Base-by-base conservation (phyloP, 192 early-diverging fungal species). In the Rhizophlyctis rosea region DNA sequence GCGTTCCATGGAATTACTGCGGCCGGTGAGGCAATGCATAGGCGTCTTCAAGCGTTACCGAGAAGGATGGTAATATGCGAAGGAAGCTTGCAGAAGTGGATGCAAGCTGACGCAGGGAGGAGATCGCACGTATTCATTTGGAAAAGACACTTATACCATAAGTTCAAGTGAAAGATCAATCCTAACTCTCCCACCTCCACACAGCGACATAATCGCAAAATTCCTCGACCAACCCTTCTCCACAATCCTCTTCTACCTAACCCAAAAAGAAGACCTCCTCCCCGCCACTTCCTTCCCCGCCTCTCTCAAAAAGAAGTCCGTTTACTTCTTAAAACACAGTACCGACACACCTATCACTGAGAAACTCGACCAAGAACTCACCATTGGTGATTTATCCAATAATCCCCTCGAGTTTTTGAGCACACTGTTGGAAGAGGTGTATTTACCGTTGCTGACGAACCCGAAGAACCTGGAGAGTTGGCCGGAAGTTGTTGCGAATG, bases 401-500 rank as follows among this genome's bases (percentile, higher is more conserved):
- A 85, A 85, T 61, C 84, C 84, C 1, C 70, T 86, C 23, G 84
- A 86, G 24, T 86, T 81, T 57, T 57, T 86, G 35, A 76, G 69
- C 21, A 76, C 62, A 1, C 28, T 86, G 1, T 52, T 86, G 21
- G 84, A 86, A 61, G 84, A 86, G 66, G 83, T 86, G 1, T 86
- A 86, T 53, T 55, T 86, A 32, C 84, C 84, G 1, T 59, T 86
- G 3, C 67, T 86, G 2, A 84, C 83, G 5, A 86, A 86, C 62
- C 76, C 76, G 34, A 78, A 79, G 57, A 86, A 86, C 54, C 62
- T 86, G 48, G 84, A 86, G 52, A 67, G 70, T n/a, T 86, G 84
- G 84, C 84, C 84, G 21, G 84, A 86, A 47, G 84, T 86, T 13
- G 84, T 86, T 9, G 84, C 84, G 23, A 85, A 64, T 54, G 84